These are phyloP conservation scores for Phytophthora colocasiae DNA, from an alignment of 352 stramenopile species.

Conservation along the genomic window DNA sequence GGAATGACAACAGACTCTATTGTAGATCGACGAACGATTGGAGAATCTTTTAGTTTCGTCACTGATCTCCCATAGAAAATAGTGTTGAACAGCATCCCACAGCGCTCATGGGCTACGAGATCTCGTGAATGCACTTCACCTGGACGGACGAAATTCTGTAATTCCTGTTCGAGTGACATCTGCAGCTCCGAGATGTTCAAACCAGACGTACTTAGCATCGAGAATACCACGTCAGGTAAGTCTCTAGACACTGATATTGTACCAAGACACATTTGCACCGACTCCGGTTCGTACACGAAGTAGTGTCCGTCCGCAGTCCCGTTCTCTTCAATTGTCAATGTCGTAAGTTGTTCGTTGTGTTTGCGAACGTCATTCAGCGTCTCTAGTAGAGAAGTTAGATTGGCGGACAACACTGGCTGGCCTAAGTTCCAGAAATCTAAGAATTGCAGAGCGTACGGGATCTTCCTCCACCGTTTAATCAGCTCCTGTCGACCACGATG, in stretches of 20 bases:
- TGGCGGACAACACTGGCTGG: conserved; percentile 24
- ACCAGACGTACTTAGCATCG: conserved; percentile 15
- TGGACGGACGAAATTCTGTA: conserved; percentile 7
- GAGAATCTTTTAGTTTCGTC: conserved; percentile 14
- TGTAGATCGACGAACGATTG: conserved; percentile 12
- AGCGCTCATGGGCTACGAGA: conserved; percentile 19
- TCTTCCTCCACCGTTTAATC: conserved; percentile 25
- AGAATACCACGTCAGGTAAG: conserved; percentile 26
- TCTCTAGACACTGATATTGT: conserved; percentile 29
- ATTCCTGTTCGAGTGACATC: conserved; percentile 36
- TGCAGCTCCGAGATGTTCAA: conserved; percentile 37
- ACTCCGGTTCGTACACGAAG: conserved; percentile 43
- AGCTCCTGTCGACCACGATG: conserved; percentile 11
- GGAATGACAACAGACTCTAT: conserved; percentile 40
- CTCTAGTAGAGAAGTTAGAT: conserved; percentile 30
- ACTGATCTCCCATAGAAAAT: conserved; percentile 28
- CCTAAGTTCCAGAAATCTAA: conserved; percentile 32
- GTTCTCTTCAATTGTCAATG: conserved; percentile 12
- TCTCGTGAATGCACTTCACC: conserved; percentile 11
- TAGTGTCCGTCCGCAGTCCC: conserved; percentile 31
- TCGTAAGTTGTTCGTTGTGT: conserved; percentile 22
- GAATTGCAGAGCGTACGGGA: conserved; percentile 35
- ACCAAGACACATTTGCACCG: conserved; percentile 41
- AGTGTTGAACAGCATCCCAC: conserved; percentile 35
- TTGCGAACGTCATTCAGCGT: conserved; percentile 34